A percentile compares a stretch with the other conserved stretches of the same genome.
Conservation (phyloP, 2,329 filamentous ascomycete species). For the Sarocladium oryzae region DNA sequence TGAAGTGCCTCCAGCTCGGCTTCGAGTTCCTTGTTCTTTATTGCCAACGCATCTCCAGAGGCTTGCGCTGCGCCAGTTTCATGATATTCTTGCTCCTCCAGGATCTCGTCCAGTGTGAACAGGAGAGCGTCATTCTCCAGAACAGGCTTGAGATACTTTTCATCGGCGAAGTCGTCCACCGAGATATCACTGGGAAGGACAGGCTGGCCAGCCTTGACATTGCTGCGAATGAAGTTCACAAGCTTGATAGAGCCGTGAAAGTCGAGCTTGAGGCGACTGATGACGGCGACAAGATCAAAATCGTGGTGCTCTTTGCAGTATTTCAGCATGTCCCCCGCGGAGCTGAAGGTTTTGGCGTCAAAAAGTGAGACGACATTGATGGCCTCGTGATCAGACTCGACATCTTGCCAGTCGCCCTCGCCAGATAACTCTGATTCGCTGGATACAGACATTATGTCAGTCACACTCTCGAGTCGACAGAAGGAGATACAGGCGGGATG, state of each 20-base stretch:
- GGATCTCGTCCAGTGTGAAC: conserved; percentile 72
- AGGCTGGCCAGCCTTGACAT: conserved; percentile 34
- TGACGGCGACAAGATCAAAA: conserved; percentile 60
- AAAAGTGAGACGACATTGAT: conserved; percentile 61
- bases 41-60: background rate
- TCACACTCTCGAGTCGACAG: too few species aligned
- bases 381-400: conserved; percentile 57
- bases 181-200: conserved; percentile 52
- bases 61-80: background rate
- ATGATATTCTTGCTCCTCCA: conserved; percentile 39
- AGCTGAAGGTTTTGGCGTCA: conserved; percentile 58
- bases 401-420: conserved; percentile 45
- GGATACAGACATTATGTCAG: conserved; percentile 19
- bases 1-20: conserved; percentile 53
- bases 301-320: conserved; percentile 59
- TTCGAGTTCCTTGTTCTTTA: conserved; percentile 44
- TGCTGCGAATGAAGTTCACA: conserved; percentile 60
- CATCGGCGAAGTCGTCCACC: conserved; percentile 60
- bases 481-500: too few species aligned
- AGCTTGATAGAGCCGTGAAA: conserved; percentile 69
- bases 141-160: conserved; percentile 75
- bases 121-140: conserved; percentile 86
- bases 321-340: conserved; percentile 58
- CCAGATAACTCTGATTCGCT: conserved; percentile 26
- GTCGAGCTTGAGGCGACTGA: conserved; percentile 55